phyloP scores from a whole-genome alignment of 2,329 filamentous ascomycete species.

The Curvularia spicifera region DNA sequence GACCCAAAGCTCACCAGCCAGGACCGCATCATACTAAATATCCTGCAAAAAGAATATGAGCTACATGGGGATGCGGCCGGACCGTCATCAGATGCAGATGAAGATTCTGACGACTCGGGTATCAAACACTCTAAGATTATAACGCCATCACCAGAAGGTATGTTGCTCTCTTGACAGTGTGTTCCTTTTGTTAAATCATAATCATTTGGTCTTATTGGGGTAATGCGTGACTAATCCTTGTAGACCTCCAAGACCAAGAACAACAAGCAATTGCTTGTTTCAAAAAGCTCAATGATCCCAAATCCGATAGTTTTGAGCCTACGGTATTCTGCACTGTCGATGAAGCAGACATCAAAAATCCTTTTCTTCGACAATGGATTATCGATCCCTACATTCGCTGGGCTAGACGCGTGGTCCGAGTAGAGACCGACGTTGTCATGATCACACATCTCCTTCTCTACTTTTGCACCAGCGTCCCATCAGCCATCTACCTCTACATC shows the following conservation, averaged over 20 bases:
- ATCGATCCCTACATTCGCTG: conserved; percentile 66
- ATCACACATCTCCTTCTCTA: conserved; percentile 78
- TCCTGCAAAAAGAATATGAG: conserved; percentile 41
- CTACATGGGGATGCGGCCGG: conserved; percentile 15
- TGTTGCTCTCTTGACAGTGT: background rate
- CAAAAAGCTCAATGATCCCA: conserved; percentile 58
- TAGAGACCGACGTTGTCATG: conserved; percentile 77
- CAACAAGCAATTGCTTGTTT: conserved; percentile 53
- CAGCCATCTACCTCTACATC: conserved; percentile 68
- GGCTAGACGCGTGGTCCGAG: conserved; percentile 65
- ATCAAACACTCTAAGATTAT: conserved; percentile 38
- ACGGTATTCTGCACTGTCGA: conserved; percentile 63
- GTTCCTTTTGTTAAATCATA: background rate
- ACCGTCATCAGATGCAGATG: conserved; percentile 18
- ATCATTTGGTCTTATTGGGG: background rate
- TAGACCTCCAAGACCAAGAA: conserved; percentile 41
- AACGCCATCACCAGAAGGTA: conserved; percentile 42
- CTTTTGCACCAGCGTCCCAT: conserved; percentile 71
- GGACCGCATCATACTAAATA: conserved; percentile 40
- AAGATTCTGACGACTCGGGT: conserved; percentile 34
- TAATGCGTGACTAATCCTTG: background rate
- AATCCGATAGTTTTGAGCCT: conserved; percentile 58
- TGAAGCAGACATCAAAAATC: conserved; percentile 52
- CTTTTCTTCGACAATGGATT: conserved; percentile 52
- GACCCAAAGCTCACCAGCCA: conserved; percentile 41